A percentile compares a stretch with the other conserved stretches of the same genome.
phyloP scores from a whole-genome alignment of 1,284 basidiomycete genomes.

The Ustilago vetiveriae region DNA sequence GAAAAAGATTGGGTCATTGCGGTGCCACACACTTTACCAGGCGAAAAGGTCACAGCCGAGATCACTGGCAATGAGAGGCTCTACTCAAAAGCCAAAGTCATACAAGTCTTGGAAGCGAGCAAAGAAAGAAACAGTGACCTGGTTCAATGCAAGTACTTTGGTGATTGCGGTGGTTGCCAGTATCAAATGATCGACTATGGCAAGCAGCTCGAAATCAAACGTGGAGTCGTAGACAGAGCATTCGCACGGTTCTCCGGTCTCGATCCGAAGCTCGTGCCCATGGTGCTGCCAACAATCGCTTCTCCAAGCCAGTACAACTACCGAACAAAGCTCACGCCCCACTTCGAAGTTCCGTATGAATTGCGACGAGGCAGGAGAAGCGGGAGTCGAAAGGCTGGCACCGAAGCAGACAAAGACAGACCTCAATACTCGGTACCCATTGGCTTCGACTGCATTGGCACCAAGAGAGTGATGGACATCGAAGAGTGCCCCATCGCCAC shows the following conservation, averaged over 20 bases:
- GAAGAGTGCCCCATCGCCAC: conserved; percentile 97
- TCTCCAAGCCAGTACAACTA: conserved; percentile 91
- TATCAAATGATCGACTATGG: conserved; percentile 78
- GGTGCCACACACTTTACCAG: conserved; percentile 59
- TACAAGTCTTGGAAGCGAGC: conserved; percentile 40
- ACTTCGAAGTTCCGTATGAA: conserved; percentile 84
- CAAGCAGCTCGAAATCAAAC: conserved; percentile 85
- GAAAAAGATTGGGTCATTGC: conserved; percentile 59
- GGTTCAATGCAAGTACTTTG: conserved; percentile 65
- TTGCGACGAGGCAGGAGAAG: conserved; percentile 58
- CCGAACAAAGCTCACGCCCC: conserved; percentile 95
- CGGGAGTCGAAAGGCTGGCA: conserved; percentile 61
- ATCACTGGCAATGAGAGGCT: conserved; percentile 57
- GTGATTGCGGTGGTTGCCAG: conserved; percentile 64
- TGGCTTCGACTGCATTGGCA: conserved; percentile 86
- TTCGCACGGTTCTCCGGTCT: conserved; percentile 72
- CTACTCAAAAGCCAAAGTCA: conserved; percentile 53
- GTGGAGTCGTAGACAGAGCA: conserved; percentile 83
- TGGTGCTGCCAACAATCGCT: conserved; percentile 79
- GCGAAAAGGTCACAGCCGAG: conserved; percentile 53
- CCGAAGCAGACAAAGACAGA: conserved; percentile 49
- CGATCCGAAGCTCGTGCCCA: conserved; percentile 73
- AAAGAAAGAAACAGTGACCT: conserved; percentile 38
- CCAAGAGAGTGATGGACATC: conserved; percentile 84
- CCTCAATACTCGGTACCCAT: conserved; percentile 77